phyloP scores from a whole-genome alignment of 2,329 filamentous ascomycete species.

The Trichoderma hamatum region DNA sequence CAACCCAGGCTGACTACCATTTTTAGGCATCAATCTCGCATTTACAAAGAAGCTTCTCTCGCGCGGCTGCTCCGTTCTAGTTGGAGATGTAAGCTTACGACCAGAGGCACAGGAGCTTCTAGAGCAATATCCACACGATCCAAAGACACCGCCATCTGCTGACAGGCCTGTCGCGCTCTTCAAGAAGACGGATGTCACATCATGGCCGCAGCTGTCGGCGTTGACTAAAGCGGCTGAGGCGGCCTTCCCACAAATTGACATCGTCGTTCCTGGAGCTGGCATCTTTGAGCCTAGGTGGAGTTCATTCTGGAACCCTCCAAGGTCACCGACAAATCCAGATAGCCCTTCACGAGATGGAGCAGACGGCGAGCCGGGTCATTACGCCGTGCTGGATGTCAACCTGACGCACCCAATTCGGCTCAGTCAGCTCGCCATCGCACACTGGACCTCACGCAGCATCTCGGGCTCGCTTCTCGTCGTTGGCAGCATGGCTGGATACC shows the following conservation, averaged over 20 bases:
- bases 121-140: not conserved
- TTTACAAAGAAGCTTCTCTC: constrained; percentile 8
- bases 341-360: not conserved
- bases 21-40: not conserved
- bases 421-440: not conserved
- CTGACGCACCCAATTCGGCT: not conserved
- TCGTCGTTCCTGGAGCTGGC: not conserved
- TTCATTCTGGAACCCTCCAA: constrained; percentile 8
- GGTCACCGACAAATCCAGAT: constrained; percentile 1
- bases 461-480: not conserved
- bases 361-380: not conserved
- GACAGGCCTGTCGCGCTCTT: not conserved
- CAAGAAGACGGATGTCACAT: constrained; percentile 1
- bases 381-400: not conserved
- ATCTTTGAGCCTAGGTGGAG: not conserved
- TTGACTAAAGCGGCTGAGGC: not conserved
- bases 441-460: not conserved
- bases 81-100: not conserved
- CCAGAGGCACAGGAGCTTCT: constrained; percentile 7
- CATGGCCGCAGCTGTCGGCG: constrained; percentile 2
- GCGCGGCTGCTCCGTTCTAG: not conserved
- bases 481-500: constrained; percentile 3
- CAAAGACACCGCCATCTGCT: not conserved
- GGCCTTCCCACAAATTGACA: not conserved
- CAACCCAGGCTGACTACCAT: not conserved